phyloP scores from a whole-genome alignment of 768 basidiomycete species.

The Tylopilus sp. region DNA sequence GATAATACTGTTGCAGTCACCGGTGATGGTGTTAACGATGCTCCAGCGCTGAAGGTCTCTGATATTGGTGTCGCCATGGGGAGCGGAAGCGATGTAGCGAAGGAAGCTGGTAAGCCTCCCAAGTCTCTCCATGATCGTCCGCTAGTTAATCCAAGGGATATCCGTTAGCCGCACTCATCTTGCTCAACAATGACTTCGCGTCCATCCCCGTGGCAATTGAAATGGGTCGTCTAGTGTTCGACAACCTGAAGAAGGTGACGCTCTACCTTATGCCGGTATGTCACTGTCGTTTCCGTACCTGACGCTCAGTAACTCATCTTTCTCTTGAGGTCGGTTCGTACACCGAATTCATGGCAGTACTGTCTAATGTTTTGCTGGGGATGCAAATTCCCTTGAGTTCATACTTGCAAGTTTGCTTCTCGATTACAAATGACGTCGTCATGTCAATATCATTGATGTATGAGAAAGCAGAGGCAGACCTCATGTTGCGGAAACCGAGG shows the following conservation, averaged over 20 bases:
- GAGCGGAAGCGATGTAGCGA: slow-evolving; percentile 47
- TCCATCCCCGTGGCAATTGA: slow-evolving; percentile 57
- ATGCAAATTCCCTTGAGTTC: slow-evolving; percentile 57
- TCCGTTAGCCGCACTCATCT: slow-evolving; percentile 40
- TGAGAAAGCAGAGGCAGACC: slow-evolving; percentile 50
- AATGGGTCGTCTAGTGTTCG: slow-evolving; percentile 57
- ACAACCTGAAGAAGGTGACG: slow-evolving; percentile 54
- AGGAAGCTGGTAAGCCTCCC: slow-evolving; percentile 46
- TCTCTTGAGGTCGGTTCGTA: slow-evolving; percentile 47
- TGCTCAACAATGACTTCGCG: slow-evolving; percentile 57
- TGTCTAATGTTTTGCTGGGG: slow-evolving; percentile 55
- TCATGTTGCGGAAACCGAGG: slow-evolving; percentile 48
- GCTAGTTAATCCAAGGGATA: neutral
- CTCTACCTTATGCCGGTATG: slow-evolving; percentile 44
- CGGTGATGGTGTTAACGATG: slow-evolving; percentile 58
- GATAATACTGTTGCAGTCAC: slow-evolving; percentile 50
- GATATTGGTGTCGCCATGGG: slow-evolving; percentile 57
- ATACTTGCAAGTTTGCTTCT: slow-evolving; percentile 54
- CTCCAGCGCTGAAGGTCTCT: slow-evolving; percentile 47
- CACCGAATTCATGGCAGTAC: slow-evolving; percentile 55
- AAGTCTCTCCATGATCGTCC: neutral
- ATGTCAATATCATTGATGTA: slow-evolving; percentile 50
- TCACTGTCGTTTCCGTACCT: neutral
- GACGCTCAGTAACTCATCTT: neutral
- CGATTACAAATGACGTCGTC: slow-evolving; percentile 49